These are phyloP conservation scores for Trametes meyenii DNA, from an alignment of 768 basidiomycete genomes.

Conservation along the genomic window DNA sequence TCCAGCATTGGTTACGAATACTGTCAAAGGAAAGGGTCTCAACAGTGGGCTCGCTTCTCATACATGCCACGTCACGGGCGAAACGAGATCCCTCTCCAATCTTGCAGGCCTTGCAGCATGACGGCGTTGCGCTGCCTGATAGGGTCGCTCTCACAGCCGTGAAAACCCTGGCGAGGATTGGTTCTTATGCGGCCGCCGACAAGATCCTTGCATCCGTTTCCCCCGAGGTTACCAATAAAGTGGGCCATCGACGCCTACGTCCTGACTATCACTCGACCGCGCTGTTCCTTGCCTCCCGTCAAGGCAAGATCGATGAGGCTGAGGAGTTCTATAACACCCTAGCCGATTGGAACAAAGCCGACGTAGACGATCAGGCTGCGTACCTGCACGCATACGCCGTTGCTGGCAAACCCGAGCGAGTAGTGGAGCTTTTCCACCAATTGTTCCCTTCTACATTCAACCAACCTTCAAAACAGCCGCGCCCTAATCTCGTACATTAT, in stretches of 20 bases:
- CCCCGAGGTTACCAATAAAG: background rate
- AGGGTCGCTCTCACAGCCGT: slow-evolving; percentile 35
- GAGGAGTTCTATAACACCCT: slow-evolving; percentile 47
- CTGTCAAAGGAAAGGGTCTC: slow-evolving; percentile 37
- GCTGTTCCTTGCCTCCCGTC: slow-evolving; percentile 54
- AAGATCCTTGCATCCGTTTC: slow-evolving; percentile 42
- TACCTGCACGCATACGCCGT: slow-evolving; percentile 60
- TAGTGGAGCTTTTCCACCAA: slow-evolving; percentile 53
- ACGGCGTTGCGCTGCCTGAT: slow-evolving; percentile 35
- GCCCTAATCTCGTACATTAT: slow-evolving; percentile 55
- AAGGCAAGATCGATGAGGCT: slow-evolving; percentile 50
- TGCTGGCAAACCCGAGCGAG: slow-evolving; percentile 43
- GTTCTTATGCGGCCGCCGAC: slow-evolving; percentile 47
- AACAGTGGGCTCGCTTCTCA: slow-evolving; percentile 11
- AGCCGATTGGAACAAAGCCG: slow-evolving; percentile 32
- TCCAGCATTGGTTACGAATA: slow-evolving; percentile 31
- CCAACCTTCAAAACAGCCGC: slow-evolving; percentile 22
- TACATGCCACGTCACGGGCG: background rate
- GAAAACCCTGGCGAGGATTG: slow-evolving; percentile 45
- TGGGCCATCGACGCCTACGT: background rate
- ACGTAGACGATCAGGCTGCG: slow-evolving; percentile 41
- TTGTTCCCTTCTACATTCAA: slow-evolving; percentile 43
- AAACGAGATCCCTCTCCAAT: slow-evolving; percentile 43
- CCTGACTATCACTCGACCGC: slow-evolving; percentile 44
- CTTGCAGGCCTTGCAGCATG: slow-evolving; percentile 43